Evolutionary conservation across 768 basidiomycete genomes (phyloP).

Genomic region (Crucibulum laeve): DNA sequence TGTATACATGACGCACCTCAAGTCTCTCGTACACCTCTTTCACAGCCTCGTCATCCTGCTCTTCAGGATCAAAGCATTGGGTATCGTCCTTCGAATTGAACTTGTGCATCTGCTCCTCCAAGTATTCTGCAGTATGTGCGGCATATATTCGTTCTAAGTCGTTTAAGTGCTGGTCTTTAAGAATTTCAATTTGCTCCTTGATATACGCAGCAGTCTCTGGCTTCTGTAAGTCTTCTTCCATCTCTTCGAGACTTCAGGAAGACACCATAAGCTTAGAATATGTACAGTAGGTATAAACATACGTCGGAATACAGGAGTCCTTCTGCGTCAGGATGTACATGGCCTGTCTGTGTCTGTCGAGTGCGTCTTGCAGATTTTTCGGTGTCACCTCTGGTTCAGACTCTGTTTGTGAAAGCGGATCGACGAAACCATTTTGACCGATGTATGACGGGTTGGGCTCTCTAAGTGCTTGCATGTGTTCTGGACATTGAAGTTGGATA

Average conservation of each 20-base stretch:
- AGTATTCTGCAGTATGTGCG: constrained; percentile 29
- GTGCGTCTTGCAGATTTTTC: background rate
- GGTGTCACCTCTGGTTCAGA: no score
- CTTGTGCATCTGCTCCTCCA: constrained; percentile 26
- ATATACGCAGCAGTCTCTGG: constrained; percentile 20
- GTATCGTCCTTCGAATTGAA: constrained; percentile 26
- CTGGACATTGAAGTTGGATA: no score
- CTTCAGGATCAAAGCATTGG: constrained; percentile 1
- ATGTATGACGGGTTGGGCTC: no score
- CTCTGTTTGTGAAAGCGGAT: no score
- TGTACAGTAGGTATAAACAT: background rate
- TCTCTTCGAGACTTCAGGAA: constrained; percentile 27
- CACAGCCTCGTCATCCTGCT: background rate
- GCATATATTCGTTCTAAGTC: constrained; percentile 35
- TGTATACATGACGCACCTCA: no score
- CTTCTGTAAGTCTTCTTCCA: constrained; percentile 26
- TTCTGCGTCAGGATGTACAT: constrained; percentile 15
- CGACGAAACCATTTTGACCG: no score
- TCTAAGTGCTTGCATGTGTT: no score
- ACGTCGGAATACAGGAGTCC: constrained; percentile 14
- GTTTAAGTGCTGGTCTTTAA: constrained; percentile 23
- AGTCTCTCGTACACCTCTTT: background rate
- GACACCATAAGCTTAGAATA: background rate
- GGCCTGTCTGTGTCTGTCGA: constrained; percentile 11
- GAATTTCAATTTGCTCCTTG: constrained; percentile 20